Evolutionary conservation across 2,329 filamentous ascomycete species (phyloP), one percentile per base, ranked within the genome.

Genomic region (Pochonia chlamydosporia): DNA sequence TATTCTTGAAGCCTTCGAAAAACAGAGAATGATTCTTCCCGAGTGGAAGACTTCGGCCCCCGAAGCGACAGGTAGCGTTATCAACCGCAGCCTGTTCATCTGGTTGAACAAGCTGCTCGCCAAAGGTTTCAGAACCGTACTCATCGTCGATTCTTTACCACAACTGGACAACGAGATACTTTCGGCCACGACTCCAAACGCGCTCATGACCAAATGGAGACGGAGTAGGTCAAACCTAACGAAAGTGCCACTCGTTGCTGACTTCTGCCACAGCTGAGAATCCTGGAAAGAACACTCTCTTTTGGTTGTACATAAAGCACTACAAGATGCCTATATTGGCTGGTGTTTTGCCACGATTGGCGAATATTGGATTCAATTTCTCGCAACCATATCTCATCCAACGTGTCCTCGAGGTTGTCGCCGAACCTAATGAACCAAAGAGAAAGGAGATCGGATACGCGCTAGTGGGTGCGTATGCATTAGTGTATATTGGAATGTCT

Each of bases 331-430:
- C 54, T 3, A 46, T 67, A 16, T 24, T 66, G 2, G 54, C 57
- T 4, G 59, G 55, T 3, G 54, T 70, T 14, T 43, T 65, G 5
- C 65, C 69, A 4, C 62, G 70, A 1, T 52, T 71, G 9, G 55
- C 56, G 20, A 60, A 64, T 26, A 59, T 61, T 1, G 69, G 59
- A 1, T 69, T 74, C 47, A 63, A 55, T 5, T 71, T 73, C 43
- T 59, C 64, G 13, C 70, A 74, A 49, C 71, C 71, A 1, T 69
- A 72, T 20, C 63, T 74, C 18, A 62, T 74, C 50, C 56, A 63
- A 28, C 58, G 60, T n/a, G 56, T 62, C 3, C 58, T 69, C 36
- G 52, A 54, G 28, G 63, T 62, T n/a, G 59, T 60, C 2, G 48
- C 56, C 21, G 49, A 56, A 1, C 49, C 56, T 28, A 53, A 43